Percentiles rank a stretch among this genome's conserved stretches.
Evolutionary conservation across 2,329 filamentous ascomycete species (phyloP).

Genomic region (Proliferodiscus dingleyae): DNA sequence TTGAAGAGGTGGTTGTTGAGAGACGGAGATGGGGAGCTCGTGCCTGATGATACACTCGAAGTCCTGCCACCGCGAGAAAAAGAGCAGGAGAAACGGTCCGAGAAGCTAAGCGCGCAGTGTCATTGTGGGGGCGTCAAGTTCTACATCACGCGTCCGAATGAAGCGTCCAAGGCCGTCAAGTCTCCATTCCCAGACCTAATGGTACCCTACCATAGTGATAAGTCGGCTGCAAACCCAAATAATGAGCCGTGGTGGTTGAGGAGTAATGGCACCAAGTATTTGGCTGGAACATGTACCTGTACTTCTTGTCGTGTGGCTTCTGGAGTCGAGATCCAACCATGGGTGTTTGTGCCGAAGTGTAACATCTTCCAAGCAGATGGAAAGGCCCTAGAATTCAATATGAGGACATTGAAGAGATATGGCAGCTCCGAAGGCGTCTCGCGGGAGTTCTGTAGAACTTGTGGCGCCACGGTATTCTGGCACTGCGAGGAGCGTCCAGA

Average conservation of each 20-base stretch:
- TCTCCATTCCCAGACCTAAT: constrained; percentile 51
- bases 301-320: constrained; percentile 54
- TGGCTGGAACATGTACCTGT: constrained; percentile 58
- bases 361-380: constrained; percentile 47
- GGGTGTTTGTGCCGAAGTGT: constrained; percentile 58
- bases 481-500: constrained; percentile 47
- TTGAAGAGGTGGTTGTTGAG: constrained; percentile 13
- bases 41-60: constrained; percentile 8
- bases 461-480: constrained; percentile 63
- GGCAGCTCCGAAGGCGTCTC: constrained; percentile 48
- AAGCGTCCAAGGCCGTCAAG: constrained; percentile 38
- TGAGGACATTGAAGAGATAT: constrained; percentile 46
- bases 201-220: constrained; percentile 39
- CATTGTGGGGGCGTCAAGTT: constrained; percentile 53
- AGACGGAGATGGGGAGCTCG: constrained; percentile 11
- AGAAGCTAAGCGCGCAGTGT: constrained; percentile 41
- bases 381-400: constrained; percentile 31
- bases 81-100: constrained; percentile 1
- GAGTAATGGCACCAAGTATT: constrained; percentile 42
- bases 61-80: constrained; percentile 1
- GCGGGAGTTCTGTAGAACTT: constrained; percentile 57
- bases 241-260: constrained; percentile 16
- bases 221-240: constrained; percentile 39
- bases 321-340: constrained; percentile 60
- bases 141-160: constrained; percentile 50